A percentile compares a stretch with the other conserved stretches of the same genome.
phyloP scores from a whole-genome alignment of 441 rosid genomes.

The Pelargonium citronellum region DNA sequence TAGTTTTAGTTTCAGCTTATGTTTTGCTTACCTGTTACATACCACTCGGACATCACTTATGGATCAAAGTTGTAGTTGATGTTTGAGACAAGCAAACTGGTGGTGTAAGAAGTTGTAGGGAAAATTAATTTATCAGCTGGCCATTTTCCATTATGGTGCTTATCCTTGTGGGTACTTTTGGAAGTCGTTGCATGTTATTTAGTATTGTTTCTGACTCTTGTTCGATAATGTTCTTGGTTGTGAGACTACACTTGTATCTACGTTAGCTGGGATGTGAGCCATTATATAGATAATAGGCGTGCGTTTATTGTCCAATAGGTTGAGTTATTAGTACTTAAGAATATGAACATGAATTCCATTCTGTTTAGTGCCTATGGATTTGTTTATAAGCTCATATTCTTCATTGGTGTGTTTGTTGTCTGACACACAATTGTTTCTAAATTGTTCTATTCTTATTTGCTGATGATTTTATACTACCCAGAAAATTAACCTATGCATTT shows the following conservation, averaged over 20 bases:
- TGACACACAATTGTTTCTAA: not conserved
- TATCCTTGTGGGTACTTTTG: not conserved
- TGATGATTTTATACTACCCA: not conserved
- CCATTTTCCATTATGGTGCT: not conserved
- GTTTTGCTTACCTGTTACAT: not conserved
- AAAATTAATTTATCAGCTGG: not conserved
- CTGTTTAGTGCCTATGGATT: not conserved
- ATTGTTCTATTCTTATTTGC: not conserved
- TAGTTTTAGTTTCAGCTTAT: not conserved
- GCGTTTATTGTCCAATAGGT: not conserved
- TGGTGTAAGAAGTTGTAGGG: not conserved
- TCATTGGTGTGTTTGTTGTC: not conserved
- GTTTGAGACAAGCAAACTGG: not conserved
- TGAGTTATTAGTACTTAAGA: not conserved
- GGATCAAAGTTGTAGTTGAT: not conserved
- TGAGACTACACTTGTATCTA: not conserved
- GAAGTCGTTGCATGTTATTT: not conserved
- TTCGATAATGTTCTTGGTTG: constrained; percentile 6
- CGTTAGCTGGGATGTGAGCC: not conserved
- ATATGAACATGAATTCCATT: not conserved
- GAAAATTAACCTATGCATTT: not conserved
- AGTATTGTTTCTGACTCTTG: not conserved
- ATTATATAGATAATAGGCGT: not conserved
- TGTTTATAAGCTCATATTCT: not conserved
- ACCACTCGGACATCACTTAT: not conserved